A percentile compares a stretch with the other conserved stretches of the same genome.
phyloP scores from a whole-genome alignment of 2,329 filamentous ascomycete species.

The Scedosporium dehoogii region DNA sequence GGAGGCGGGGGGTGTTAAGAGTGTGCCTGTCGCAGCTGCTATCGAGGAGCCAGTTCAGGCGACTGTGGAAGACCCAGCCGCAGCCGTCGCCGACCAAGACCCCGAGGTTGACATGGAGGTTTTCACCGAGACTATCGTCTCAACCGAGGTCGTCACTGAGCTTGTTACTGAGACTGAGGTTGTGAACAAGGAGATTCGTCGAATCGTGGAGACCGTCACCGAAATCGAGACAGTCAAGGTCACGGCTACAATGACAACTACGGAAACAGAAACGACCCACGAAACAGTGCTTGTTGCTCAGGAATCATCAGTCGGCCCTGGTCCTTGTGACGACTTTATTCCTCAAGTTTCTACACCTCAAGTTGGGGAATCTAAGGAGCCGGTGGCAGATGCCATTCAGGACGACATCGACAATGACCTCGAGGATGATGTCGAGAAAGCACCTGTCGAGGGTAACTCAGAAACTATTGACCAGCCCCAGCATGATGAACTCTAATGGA shows the following conservation, averaged over 20 bases:
- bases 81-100: slow-evolving; percentile 4
- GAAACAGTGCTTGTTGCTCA: slow-evolving; percentile 2
- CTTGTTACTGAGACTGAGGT: neutral
- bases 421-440: neutral
- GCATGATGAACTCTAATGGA: neutral
- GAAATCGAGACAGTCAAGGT: slow-evolving; percentile 14
- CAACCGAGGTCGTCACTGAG: slow-evolving; percentile 12
- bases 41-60: neutral
- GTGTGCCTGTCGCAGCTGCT: neutral
- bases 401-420: neutral
- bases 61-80: neutral
- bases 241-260: slow-evolving; percentile 17
- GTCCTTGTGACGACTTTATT: neutral
- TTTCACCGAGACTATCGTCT: slow-evolving; percentile 15
- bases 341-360: neutral
- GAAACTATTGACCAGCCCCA: neutral
- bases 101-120: slow-evolving; percentile 9
- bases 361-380: neutral
- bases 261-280: slow-evolving; percentile 20
- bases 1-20: neutral
- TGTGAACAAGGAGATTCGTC: slow-evolving; percentile 18
- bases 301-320: neutral
- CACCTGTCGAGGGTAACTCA: neutral
- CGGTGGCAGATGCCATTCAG: no score
- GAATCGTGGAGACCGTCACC: slow-evolving; percentile 24